Percentiles rank a stretch among this genome's conserved stretches.
phyloP scores from a whole-genome alignment of 805 yeast genomes.

The Saccharomycopsis fermentans region DNA sequence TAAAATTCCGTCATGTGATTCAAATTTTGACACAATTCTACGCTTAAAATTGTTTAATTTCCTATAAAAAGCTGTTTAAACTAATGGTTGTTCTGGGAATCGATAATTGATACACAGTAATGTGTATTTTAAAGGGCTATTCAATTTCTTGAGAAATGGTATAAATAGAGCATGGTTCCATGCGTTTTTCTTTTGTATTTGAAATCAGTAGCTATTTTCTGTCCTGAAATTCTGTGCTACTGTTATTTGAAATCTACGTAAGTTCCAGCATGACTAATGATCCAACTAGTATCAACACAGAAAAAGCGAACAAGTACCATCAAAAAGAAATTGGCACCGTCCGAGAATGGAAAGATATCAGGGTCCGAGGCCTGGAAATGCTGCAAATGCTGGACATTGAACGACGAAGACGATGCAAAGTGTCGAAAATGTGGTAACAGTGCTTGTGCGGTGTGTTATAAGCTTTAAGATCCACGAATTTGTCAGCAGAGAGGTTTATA shows the following conservation, averaged over 20 bases:
- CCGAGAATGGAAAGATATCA: background rate
- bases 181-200: too few species aligned
- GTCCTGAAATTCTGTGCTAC: background rate
- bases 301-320: background rate
- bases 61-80: too few species aligned
- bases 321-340: background rate
- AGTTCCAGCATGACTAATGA: too few species aligned
- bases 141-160: too few species aligned
- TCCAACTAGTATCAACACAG: background rate
- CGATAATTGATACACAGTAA: background rate
- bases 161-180: background rate
- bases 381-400: background rate
- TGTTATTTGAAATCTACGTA: too few species aligned
- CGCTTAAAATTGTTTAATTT: too few species aligned
- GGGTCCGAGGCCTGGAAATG: background rate
- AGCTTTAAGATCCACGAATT: background rate
- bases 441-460: background rate
- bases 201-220: too few species aligned
- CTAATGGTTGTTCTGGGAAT: background rate
- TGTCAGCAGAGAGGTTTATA: too few species aligned
- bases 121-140: too few species aligned
- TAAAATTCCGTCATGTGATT: background rate
- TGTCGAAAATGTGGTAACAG: background rate
- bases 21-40: background rate
- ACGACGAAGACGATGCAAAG: background rate